Conservation (phyloP, 2,329 filamentous ascomycete genomes). For the Madurella fahalii region DNA sequence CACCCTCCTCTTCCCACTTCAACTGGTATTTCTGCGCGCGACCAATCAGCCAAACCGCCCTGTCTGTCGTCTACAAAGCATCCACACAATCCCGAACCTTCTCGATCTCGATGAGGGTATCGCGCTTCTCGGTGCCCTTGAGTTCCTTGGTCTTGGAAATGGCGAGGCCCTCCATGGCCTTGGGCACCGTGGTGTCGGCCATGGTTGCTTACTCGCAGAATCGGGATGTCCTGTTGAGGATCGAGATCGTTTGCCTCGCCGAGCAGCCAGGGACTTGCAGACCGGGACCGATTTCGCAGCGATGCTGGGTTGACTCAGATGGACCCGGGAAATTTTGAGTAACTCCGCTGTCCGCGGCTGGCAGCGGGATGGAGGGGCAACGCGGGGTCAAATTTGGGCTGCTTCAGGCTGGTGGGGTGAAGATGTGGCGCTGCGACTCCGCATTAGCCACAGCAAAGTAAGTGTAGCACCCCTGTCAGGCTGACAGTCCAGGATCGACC, state of each 20-base stretch:
- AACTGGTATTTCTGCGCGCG: constrained; percentile 71
- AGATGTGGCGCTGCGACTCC: not conserved
- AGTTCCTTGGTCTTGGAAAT: constrained; percentile 59
- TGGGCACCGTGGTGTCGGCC: constrained; percentile 32
- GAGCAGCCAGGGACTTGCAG: not conserved
- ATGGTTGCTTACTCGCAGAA: constrained; percentile 3
- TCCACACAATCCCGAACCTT: constrained; percentile 33
- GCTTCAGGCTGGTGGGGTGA: not conserved
- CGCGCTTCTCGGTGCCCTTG: constrained; percentile 77
- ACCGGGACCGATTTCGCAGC: constrained; percentile 8
- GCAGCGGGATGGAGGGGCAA: constrained; percentile 19
- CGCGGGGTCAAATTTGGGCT: constrained; percentile 17
- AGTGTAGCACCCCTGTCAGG: not conserved
- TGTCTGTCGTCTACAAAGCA: not conserved
- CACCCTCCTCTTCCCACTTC: constrained; percentile 69
- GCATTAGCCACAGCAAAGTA: not conserved
- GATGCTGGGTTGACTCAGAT: constrained; percentile 1
- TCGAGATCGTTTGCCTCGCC: not conserved
- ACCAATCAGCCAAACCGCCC: not conserved
- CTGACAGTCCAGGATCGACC: not conserved
- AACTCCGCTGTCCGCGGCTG: constrained; percentile 9
- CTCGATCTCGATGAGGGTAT: constrained; percentile 75
- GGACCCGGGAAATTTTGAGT: constrained; percentile 17
- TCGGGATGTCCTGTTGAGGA: not conserved
- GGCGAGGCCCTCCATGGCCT: constrained; percentile 49